Evolutionary conservation across 108 stramenopile genomes (phyloP), one percentile per base, ranked within the genome.

Genomic region (Cyclotella kingstonii): DNA sequence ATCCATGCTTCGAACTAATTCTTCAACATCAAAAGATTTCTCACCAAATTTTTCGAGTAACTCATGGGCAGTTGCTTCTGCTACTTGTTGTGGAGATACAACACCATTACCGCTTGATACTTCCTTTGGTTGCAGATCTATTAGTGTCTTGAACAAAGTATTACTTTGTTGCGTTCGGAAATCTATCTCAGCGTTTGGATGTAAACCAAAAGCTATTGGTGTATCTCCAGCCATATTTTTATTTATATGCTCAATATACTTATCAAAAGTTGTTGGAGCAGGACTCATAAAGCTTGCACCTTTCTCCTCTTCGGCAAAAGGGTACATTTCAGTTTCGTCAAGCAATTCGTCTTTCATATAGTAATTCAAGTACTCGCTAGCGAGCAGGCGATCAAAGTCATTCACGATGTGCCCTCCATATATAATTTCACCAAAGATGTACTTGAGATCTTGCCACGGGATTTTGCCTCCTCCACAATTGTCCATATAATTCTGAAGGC

Each of bases 351-450:
- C 94, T 55, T 90, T 86, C 92, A 95, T 92, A 82, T 83, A 93
- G 70, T 83, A 89, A 51, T 94, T 87, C 12, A 95, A 68, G 77
- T 94, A 94, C 23, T 86, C 90, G 33, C 85, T 85, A 47, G 86
- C 82, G 30, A 94, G 62, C n/a, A 91, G 77, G n/a, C 94, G 85
- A 59, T 95, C 94, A 60, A 92, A 93, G 57, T 95, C 94, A 81
- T 95, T 95, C 28, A 95, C 94, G 44, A 95, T 95, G 68, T 95
- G 94, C 19, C 94, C 94, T 23, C 94, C 94, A 60, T 95, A 95
- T 84, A 95, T 93, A 49, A 95, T 95, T 73, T 95, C 92, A 27
- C 94, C 94, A 54, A 95, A 93, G 45, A 95, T 86, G 51, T 95
- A 95, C 66, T 88, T 83, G 45, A 95, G 77, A 70, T 95, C 94